These are phyloP conservation scores for Candida piceae DNA, from an alignment of 805 yeast species.

Conservation along the genomic window DNA sequence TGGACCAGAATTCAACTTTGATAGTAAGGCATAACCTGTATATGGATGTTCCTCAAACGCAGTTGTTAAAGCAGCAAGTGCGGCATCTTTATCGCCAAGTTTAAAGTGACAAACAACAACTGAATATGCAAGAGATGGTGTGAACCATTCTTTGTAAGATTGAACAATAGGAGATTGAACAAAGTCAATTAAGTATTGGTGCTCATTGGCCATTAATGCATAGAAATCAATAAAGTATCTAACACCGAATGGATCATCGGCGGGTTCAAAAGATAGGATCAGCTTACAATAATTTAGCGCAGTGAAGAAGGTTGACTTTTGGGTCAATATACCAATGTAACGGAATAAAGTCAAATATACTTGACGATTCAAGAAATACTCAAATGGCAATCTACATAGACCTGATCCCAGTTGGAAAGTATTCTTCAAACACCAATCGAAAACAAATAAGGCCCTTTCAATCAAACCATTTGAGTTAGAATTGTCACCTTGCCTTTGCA, in stretches of 20 bases:
- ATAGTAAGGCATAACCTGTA: constrained; percentile 47
- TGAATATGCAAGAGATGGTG: constrained; percentile 69
- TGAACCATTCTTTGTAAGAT: constrained; percentile 60
- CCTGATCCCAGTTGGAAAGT: constrained; percentile 54
- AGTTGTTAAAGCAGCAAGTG: constrained; percentile 39
- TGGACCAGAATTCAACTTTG: constrained; percentile 37
- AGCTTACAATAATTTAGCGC: constrained; percentile 74
- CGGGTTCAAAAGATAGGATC: constrained; percentile 61
- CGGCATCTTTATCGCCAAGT: constrained; percentile 34
- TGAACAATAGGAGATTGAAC: constrained; percentile 50
- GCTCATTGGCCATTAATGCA: constrained; percentile 61
- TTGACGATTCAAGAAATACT: constrained; percentile 68
- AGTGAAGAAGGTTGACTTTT: constrained; percentile 70
- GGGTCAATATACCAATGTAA: constrained; percentile 63
- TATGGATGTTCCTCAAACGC: constrained; percentile 58
- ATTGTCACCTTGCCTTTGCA: constrained; percentile 72
- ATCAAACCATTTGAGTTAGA: constrained; percentile 67
- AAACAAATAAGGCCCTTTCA: constrained; percentile 73
- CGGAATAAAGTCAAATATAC: constrained; percentile 71
- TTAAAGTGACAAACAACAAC: constrained; percentile 56
- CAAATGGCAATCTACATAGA: constrained; percentile 68
- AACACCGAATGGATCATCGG: constrained; percentile 81
- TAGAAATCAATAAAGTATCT: constrained; percentile 79
- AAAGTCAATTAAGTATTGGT: constrained; percentile 54
- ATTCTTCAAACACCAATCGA: constrained; percentile 66